phyloP scores from a whole-genome alignment of 2,329 filamentous ascomycete species.

The Xylaria digitata region DNA sequence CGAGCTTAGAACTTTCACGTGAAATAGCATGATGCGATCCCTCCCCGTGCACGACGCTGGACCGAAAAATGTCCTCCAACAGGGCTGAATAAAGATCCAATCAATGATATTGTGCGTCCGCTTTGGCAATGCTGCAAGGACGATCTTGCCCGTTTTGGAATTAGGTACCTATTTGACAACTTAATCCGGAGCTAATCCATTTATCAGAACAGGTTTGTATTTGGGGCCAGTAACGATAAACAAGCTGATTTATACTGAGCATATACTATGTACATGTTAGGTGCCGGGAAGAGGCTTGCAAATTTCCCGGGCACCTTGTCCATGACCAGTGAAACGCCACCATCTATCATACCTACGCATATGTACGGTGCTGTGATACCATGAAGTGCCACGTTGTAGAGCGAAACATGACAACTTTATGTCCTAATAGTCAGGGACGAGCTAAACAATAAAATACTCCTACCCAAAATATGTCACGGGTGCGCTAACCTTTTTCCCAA shows the following conservation, averaged over 20 bases:
- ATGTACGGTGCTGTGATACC: slow-evolving; percentile 21
- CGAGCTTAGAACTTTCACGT: slow-evolving; percentile 21
- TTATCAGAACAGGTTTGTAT: background rate
- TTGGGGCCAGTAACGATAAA: slow-evolving; percentile 3
- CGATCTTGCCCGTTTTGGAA: slow-evolving; percentile 26
- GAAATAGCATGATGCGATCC: slow-evolving; percentile 32
- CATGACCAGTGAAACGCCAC: slow-evolving; percentile 20
- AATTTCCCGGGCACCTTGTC: slow-evolving; percentile 31
- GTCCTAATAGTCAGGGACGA: slow-evolving; percentile 17
- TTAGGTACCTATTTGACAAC: slow-evolving; percentile 11
- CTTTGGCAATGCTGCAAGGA: slow-evolving; percentile 4
- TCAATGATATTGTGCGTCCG: slow-evolving; percentile 15
- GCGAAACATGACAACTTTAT: slow-evolving; percentile 26
- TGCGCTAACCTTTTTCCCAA: background rate
- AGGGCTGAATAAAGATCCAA: slow-evolving; percentile 27
- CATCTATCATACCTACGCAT: slow-evolving; percentile 24
- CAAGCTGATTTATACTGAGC: slow-evolving; percentile 5
- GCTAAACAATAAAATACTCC: slow-evolving; percentile 19
- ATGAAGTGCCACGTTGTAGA: slow-evolving; percentile 38
- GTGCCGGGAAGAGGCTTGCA: slow-evolving; percentile 22
- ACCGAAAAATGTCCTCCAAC: slow-evolving; percentile 22
- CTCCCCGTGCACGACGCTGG: slow-evolving; percentile 27
- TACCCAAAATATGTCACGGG: slow-evolving; percentile 1
- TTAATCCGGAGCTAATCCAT: background rate
- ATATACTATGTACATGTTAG: slow-evolving; percentile 5